Percentiles rank a stretch among this genome's conserved stretches.
These are phyloP conservation scores for Ambrosia hybrid DNA, from an alignment of 140 eudicot species.

Conservation along the genomic window DNA sequence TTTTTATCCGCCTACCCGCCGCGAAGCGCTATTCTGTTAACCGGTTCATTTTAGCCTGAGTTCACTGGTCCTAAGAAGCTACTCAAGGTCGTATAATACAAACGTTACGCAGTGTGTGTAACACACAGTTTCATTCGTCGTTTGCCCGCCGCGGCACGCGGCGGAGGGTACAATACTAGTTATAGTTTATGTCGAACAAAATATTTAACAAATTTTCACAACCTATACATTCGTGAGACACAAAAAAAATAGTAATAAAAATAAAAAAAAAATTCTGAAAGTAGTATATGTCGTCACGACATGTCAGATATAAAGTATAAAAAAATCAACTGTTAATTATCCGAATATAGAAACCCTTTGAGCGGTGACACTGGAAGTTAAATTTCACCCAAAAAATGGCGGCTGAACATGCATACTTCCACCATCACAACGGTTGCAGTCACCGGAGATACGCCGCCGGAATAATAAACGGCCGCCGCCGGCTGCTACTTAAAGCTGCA, in stretches of 20 bases:
- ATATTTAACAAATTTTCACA: no score
- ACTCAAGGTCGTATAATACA: no score
- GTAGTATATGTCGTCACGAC: background rate
- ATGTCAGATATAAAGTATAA: background rate
- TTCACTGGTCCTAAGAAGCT: no score
- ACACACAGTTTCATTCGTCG: no score
- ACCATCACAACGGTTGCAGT: constrained; percentile 16
- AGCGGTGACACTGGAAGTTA: background rate
- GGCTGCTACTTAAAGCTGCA: constrained; percentile 9
- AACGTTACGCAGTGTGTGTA: no score
- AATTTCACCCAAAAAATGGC: constrained; percentile 31
- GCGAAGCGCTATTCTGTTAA: no score
- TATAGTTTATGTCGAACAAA: no score
- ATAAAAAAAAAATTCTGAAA: background rate
- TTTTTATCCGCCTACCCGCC: no score
- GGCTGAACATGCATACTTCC: constrained; percentile 25
- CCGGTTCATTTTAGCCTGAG: no score
- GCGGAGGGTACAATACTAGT: no score
- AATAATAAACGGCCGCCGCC: constrained; percentile 9
- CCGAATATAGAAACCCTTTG: constrained; percentile 12
- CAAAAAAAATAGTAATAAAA: no score
- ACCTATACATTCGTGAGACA: background rate
- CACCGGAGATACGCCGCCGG: constrained; percentile 19
- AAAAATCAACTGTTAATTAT: constrained; percentile 9
- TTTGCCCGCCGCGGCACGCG: no score